A percentile compares a stretch with the other conserved stretches of the same genome.
These are phyloP conservation scores for Eucalyptus curtisii DNA, from an alignment of 345 rosid genomes.

Conservation along the genomic window DNA sequence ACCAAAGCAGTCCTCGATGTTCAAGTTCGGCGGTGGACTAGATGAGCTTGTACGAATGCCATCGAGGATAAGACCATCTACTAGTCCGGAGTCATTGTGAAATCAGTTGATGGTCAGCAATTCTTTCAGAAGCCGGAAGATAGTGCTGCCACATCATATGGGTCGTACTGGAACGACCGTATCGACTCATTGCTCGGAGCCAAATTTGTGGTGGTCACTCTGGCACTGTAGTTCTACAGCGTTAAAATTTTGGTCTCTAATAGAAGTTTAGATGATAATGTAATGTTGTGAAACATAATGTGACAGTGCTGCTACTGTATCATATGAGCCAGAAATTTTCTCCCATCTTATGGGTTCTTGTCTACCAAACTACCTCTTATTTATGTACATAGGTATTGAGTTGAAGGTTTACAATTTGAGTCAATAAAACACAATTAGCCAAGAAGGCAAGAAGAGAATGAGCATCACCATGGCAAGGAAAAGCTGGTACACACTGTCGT, in stretches of 20 bases:
- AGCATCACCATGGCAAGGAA: neutral
- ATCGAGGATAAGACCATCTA: slow-evolving; percentile 61
- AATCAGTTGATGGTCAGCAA: neutral
- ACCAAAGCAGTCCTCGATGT: slow-evolving; percentile 25
- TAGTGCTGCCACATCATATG: neutral
- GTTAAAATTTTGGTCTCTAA: neutral
- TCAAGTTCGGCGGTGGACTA: slow-evolving; percentile 11
- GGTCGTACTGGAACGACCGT: neutral
- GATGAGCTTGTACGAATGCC: slow-evolving; percentile 50
- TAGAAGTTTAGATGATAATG: neutral
- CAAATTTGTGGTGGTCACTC: neutral
- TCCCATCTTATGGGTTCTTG: neutral
- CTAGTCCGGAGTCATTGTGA: slow-evolving; percentile 45
- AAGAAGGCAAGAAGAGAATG: neutral
- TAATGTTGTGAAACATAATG: neutral
- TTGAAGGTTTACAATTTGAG: neutral
- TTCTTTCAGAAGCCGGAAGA: neutral
- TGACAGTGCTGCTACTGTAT: neutral
- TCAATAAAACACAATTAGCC: neutral
- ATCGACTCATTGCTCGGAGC: neutral
- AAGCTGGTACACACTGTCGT: neutral
- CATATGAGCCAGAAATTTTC: neutral
- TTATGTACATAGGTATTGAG: neutral
- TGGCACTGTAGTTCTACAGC: neutral
- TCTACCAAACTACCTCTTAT: neutral